Evolutionary conservation across 306 rosid genomes (phyloP), one percentile per base, ranked within the genome.

Genomic region (Hylodesmum podocarpum): DNA sequence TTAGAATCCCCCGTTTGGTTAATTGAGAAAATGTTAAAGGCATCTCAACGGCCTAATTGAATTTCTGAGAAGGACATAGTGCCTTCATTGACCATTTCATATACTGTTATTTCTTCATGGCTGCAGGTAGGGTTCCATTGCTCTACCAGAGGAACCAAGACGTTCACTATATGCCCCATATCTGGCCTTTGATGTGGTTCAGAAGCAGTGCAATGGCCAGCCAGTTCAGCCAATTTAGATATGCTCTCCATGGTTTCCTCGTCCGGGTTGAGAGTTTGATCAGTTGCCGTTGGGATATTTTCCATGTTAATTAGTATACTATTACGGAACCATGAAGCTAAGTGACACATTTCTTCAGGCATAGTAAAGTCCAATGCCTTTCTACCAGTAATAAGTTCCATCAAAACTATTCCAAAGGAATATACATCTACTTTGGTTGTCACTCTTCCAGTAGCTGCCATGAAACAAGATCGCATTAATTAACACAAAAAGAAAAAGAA

Each of bases 111-210:
- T 33, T 33, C 37, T 33, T 33, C 37, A 2, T 33, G 37, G 6
- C 6, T 2, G 37, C 6, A 3, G 4, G 85, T 15, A 21, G 97
- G 97, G 66, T 88, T 90, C 97, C 97, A 92, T 49, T 73, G 90
- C 65, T 88, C 90, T 3, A 92, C 93, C 3, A 89, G 91, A 36
- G 97, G 96, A 63, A 82, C 88, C 77, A 92, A 75, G 59, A 90
- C 81, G 75, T 90, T 92, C 51, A 92, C 97, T 0, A 91, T 96
- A 15, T 90, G 97, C 11, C 97, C 96, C 96, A 92, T 92, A 66
- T 92, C 95, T 0, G 97, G 97, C 72, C 97, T 87, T 72, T 87
- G 97, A 66, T 91, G 86, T 39, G 97, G 96, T 82, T 91, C 97
- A 0, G 92, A 93, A 57, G 92, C 96, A 34, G 80, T 90, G 78